Conservation (phyloP, 2,329 filamentous ascomycete genomes). For the Pyrenophora seminiperda region DNA sequence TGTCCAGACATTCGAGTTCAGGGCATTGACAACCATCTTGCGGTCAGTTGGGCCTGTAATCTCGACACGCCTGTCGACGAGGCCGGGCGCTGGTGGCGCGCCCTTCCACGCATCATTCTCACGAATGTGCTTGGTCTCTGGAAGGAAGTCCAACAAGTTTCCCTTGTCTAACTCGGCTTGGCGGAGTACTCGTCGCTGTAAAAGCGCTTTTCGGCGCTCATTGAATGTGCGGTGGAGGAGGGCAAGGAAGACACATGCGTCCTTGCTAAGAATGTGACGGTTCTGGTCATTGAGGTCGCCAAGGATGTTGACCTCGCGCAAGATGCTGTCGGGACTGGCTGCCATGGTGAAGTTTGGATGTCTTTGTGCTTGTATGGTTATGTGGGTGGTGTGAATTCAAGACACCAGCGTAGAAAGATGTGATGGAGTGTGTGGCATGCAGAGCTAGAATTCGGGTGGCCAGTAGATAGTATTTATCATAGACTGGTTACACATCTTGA, state of each 20-base stretch:
- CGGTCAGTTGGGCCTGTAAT: constrained; percentile 97
- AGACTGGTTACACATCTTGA: constrained; percentile 43
- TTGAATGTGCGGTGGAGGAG: constrained; percentile 97
- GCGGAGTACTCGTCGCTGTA: constrained; percentile 82
- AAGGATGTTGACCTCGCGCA: constrained; percentile 86
- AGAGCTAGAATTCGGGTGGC: constrained; percentile 28
- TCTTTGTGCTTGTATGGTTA: constrained; percentile 11
- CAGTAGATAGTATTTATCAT: constrained; percentile 35
- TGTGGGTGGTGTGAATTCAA: constrained; percentile 12
- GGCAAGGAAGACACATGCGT: constrained; percentile 89
- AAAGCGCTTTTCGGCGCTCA: constrained; percentile 79
- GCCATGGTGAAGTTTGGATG: constrained; percentile 37
- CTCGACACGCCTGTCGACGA: constrained; percentile 92
- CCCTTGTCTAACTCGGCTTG: constrained; percentile 95
- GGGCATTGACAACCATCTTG: constrained; percentile 98
- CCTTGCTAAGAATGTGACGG: constrained; percentile 88
- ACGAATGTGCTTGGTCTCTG: constrained; percentile 93
- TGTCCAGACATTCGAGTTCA: constrained; percentile 96
- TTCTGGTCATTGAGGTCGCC: constrained; percentile 77
- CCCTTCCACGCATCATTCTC: constrained; percentile 94
- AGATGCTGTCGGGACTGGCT: constrained; percentile 69
- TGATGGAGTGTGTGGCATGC: constrained; percentile 33
- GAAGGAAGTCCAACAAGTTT: constrained; percentile 86
- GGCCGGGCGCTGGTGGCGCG: constrained; percentile 85
- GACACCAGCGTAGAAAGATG: constrained; percentile 23